These are phyloP conservation scores for Tieghemiomyces parasiticus DNA, from an alignment of 192 early-diverging fungal species.

Conservation along the genomic window DNA sequence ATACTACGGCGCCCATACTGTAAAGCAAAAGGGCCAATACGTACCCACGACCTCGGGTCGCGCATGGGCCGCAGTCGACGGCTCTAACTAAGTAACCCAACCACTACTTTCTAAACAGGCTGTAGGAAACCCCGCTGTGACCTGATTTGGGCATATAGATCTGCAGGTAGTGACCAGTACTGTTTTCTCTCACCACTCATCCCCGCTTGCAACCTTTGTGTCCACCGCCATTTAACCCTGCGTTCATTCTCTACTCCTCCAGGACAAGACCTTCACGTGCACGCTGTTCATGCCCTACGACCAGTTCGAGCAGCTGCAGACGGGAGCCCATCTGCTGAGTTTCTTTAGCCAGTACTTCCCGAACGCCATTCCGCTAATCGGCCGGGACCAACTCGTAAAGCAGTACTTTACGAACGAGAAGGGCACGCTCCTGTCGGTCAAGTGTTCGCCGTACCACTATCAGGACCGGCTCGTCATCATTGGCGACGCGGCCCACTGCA, in stretches of 20 bases:
- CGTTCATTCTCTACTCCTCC: no score
- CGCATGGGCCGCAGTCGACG: no score
- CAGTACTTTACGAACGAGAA: conserved; percentile 77
- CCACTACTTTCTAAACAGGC: no score
- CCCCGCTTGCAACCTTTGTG: no score
- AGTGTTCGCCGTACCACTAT: conserved; percentile 79
- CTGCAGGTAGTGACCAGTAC: no score
- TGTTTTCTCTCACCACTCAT: no score
- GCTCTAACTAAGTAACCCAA: no score
- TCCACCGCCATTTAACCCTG: no score
- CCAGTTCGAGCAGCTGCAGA: conserved; percentile 60
- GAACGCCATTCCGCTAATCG: conserved; percentile 66
- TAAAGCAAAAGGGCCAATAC: background rate
- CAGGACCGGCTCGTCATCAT: conserved; percentile 59
- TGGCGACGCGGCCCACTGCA: conserved; percentile 93
- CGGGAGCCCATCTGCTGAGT: conserved; percentile 34
- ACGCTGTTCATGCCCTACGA: conserved; percentile 92
- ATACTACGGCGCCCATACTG: no score
- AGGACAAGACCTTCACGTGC: conserved; percentile 88
- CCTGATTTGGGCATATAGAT: no score
- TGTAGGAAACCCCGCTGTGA: no score
- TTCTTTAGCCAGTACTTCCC: conserved; percentile 67
- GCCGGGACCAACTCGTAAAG: conserved; percentile 43
- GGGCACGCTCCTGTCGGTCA: conserved; percentile 70
- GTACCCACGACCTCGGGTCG: background rate